Conservation (phyloP, 1,284 basidiomycete genomes). For the Singerocomus inundabilis region DNA sequence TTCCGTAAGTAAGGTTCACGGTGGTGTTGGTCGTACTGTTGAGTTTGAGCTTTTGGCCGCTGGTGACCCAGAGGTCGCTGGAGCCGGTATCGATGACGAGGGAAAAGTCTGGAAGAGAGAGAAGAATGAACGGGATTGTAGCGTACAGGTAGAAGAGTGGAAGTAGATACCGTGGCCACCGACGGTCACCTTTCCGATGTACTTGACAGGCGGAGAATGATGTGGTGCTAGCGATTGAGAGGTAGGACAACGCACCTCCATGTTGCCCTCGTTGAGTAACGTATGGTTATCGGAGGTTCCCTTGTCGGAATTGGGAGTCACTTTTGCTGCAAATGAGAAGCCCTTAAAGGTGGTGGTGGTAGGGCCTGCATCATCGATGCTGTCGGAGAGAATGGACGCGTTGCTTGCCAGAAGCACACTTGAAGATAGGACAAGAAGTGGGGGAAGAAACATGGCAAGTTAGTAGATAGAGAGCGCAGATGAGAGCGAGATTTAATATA, state of each 20-base stretch:
- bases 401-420: slow-evolving; percentile 35
- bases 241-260: slow-evolving; percentile 24
- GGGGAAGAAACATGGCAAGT: slow-evolving; percentile 11
- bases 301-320: slow-evolving; percentile 19
- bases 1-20: slow-evolving; percentile 33
- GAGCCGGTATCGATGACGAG: slow-evolving; percentile 30
- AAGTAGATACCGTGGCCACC: slow-evolving; percentile 26
- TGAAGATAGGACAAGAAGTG: slow-evolving; percentile 12
- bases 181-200: slow-evolving; percentile 31
- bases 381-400: slow-evolving; percentile 19
- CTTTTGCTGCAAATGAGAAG: slow-evolving; percentile 23
- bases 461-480: neutral
- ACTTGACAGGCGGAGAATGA: slow-evolving; percentile 14
- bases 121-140: neutral
- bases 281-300: slow-evolving; percentile 25
- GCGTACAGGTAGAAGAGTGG: neutral
- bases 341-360: slow-evolving; percentile 11
- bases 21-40: slow-evolving; percentile 21
- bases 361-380: neutral
- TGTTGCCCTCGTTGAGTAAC: slow-evolving; percentile 24
- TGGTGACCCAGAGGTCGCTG: slow-evolving; percentile 30
- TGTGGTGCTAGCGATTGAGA: no score
- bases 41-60: slow-evolving; percentile 21
- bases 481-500: slow-evolving; percentile 5
- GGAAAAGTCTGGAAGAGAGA: slow-evolving; percentile 24